Percentiles rank a stretch among this genome's conserved stretches.
phyloP scores from a whole-genome alignment of 1,284 basidiomycete species.

The Ceratobasidium sp. region DNA sequence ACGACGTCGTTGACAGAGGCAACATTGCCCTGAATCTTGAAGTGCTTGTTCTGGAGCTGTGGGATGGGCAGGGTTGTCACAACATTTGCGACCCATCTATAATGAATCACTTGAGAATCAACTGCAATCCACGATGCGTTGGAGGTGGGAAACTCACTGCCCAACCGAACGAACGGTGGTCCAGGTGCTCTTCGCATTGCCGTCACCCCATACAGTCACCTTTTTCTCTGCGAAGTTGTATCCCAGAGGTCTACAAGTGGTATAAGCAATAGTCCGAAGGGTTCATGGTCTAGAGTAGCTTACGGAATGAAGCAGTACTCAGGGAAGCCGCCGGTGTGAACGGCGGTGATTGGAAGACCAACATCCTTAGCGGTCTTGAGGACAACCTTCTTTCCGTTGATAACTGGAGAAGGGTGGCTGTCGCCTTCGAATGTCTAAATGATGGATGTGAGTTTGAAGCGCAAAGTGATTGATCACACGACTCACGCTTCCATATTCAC shows the following conservation, averaged over 20 bases:
- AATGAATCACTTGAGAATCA: not conserved
- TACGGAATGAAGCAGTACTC: slow-evolving; percentile 39
- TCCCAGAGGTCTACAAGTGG: slow-evolving; percentile 3
- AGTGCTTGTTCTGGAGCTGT: slow-evolving; percentile 29
- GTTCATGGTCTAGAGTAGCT: not conserved
- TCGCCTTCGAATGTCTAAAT: slow-evolving; percentile 13
- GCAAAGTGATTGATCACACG: not conserved
- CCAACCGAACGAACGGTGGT: slow-evolving; percentile 25
- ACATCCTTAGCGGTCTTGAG: slow-evolving; percentile 24
- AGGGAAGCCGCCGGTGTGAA: slow-evolving; percentile 29
- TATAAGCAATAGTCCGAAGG: not conserved
- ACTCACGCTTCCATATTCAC: slow-evolving; percentile 33
- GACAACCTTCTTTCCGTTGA: slow-evolving; percentile 22
- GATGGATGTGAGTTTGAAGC: not conserved
- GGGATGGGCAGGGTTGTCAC: slow-evolving; percentile 19
- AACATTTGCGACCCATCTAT: slow-evolving; percentile 33
- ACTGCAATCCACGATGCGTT: not conserved
- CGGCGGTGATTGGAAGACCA: slow-evolving; percentile 5
- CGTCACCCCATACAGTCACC: slow-evolving; percentile 28
- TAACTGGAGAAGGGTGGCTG: slow-evolving; percentile 25
- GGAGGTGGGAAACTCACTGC: slow-evolving; percentile 6
- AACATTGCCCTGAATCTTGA: slow-evolving; percentile 20
- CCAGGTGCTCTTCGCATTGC: slow-evolving; percentile 22
- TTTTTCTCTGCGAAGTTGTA: slow-evolving; percentile 34
- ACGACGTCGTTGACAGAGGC: slow-evolving; percentile 13